These are phyloP conservation scores for Pisolithus albus DNA, from an alignment of 768 basidiomycete species.

Conservation along the genomic window DNA sequence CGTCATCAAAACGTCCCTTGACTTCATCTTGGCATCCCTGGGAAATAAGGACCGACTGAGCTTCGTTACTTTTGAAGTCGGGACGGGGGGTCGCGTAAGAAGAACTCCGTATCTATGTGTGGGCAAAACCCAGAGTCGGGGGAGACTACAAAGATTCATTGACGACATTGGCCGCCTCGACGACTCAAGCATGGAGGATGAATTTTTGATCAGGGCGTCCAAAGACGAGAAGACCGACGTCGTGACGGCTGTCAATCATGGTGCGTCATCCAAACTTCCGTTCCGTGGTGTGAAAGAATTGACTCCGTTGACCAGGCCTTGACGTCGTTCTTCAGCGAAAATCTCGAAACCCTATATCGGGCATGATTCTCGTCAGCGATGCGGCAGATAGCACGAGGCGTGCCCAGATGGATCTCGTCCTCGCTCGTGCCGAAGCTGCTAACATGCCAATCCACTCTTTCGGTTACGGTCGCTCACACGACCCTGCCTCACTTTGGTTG, in stretches of 20 bases:
- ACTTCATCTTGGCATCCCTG: slow-evolving; percentile 76
- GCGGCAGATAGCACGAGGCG: slow-evolving; percentile 87
- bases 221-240: slow-evolving; percentile 96
- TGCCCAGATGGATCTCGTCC: slow-evolving; percentile 97
- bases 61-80: slow-evolving; percentile 90
- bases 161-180: slow-evolving; percentile 52
- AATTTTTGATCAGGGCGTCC: slow-evolving; percentile 60
- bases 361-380: slow-evolving; percentile 91
- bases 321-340: slow-evolving; percentile 95
- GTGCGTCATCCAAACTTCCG: slow-evolving; percentile 30
- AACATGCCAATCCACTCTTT: slow-evolving; percentile 96
- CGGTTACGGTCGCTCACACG: slow-evolving; percentile 94
- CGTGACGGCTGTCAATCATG: slow-evolving; percentile 96
- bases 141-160: slow-evolving; percentile 69
- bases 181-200: slow-evolving; percentile 46
- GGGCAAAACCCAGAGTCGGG: slow-evolving; percentile 61
- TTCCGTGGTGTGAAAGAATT: neutral
- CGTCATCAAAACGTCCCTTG: slow-evolving; percentile 82
- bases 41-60: slow-evolving; percentile 77
- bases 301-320: slow-evolving; percentile 45
- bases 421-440: slow-evolving; percentile 93
- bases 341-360: slow-evolving; percentile 80
- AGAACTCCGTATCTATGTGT: slow-evolving; percentile 89
- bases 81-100: slow-evolving; percentile 70
- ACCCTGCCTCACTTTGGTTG: slow-evolving; percentile 96